Evolutionary conservation across 169 alveolate genomes (phyloP).

Genomic region (Plasmodium gaboni): DNA sequence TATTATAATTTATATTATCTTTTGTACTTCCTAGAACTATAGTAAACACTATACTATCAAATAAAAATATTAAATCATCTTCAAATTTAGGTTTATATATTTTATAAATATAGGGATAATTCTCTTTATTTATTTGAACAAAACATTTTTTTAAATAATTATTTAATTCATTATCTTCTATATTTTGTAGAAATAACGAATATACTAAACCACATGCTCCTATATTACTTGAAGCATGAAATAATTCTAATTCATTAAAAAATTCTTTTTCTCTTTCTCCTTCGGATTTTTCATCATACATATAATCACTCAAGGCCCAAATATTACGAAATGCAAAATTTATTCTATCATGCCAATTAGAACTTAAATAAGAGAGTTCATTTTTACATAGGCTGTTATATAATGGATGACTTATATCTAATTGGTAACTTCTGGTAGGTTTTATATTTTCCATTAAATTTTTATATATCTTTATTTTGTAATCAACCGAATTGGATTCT

Average conservation of each 20-base stretch:
- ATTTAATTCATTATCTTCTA: slow-evolving; percentile 16
- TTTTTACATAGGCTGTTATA: slow-evolving; percentile 50
- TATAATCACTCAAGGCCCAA: slow-evolving; percentile 48
- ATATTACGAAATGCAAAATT: slow-evolving; percentile 74
- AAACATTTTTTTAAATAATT: slow-evolving; percentile 54
- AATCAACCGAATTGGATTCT: background rate
- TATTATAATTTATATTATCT: slow-evolving; percentile 67
- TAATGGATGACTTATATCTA: slow-evolving; percentile 61
- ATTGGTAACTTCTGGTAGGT: slow-evolving; percentile 52
- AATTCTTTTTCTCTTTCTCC: slow-evolving; percentile 69
- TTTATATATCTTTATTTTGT: slow-evolving; percentile 29
- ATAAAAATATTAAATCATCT: slow-evolving; percentile 80
- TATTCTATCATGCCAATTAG: slow-evolving; percentile 76
- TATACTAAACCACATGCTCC: slow-evolving; percentile 75
- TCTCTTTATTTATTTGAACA: slow-evolving; percentile 33
- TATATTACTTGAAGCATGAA: slow-evolving; percentile 66
- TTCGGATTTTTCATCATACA: slow-evolving; percentile 59
- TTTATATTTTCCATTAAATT: slow-evolving; percentile 28
- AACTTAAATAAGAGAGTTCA: slow-evolving; percentile 68
- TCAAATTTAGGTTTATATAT: slow-evolving; percentile 81
- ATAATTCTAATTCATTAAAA: slow-evolving; percentile 56
- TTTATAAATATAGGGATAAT: slow-evolving; percentile 65
- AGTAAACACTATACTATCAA: slow-evolving; percentile 82
- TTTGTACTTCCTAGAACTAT: slow-evolving; percentile 78
- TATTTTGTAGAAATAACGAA: slow-evolving; percentile 37